Conservation (phyloP, 176 grass and related monocot species). For the Phoenix dactylifera region DNA sequence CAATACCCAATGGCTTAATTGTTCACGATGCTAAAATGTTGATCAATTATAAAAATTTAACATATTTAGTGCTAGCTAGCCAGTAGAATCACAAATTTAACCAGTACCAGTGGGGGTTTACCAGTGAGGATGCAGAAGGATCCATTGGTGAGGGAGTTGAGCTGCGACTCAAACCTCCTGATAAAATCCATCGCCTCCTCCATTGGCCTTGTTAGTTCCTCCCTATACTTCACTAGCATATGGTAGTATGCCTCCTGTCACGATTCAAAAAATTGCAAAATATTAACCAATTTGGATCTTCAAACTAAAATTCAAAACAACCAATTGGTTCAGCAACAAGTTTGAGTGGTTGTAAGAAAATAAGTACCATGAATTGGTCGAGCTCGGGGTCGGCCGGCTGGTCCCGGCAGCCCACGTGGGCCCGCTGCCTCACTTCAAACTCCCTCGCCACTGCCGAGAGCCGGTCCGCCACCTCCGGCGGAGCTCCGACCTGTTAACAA, state of each 20-base stretch:
- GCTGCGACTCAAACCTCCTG: constrained; percentile 17
- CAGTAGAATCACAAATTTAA: background rate
- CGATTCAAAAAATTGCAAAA: background rate
- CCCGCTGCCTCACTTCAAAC: constrained; percentile 27
- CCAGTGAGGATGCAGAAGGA: constrained; percentile 14
- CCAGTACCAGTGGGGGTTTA: background rate
- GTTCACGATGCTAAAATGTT: background rate
- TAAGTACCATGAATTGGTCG: constrained; percentile 42
- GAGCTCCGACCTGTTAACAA: constrained; percentile 20
- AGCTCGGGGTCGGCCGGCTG: constrained; percentile 29
- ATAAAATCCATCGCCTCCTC: constrained; percentile 39
- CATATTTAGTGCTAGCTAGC: background rate
- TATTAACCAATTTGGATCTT: background rate
- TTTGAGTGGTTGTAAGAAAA: no score
- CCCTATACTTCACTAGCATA: constrained; percentile 26
- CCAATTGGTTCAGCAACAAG: background rate
- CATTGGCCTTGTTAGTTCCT: constrained; percentile 29
- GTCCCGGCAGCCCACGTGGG: background rate
- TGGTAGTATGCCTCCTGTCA: constrained; percentile 33
- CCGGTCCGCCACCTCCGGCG: constrained; percentile 14
- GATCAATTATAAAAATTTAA: background rate
- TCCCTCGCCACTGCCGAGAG: constrained; percentile 19
- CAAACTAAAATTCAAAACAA: background rate
- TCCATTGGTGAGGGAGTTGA: constrained; percentile 31
- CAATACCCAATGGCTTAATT: no score